Percentiles rank a stretch among this genome's conserved stretches.
These are phyloP conservation scores for Yarrowia alimentaria DNA, from an alignment of 805 yeast species.

Conservation along the genomic window DNA sequence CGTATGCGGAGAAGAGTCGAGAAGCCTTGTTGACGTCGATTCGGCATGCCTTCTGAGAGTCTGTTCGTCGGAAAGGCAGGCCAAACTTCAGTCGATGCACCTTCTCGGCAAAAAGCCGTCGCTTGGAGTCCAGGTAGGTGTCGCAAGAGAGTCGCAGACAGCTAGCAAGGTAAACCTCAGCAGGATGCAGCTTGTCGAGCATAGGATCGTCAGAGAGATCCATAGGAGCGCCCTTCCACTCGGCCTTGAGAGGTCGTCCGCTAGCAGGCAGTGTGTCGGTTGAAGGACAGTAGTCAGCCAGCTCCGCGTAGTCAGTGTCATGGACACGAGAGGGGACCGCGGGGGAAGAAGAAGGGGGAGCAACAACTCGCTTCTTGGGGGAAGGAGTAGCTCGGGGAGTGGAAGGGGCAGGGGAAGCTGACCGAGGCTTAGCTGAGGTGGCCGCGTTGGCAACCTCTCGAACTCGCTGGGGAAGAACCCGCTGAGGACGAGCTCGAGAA, in stretches of 20 bases:
- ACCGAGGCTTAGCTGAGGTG: conserved; percentile 1
- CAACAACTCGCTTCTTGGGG: conserved; percentile 27
- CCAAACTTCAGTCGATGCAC: conserved; percentile 68
- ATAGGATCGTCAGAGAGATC: conserved; percentile 78
- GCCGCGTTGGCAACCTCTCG: conserved; percentile 23
- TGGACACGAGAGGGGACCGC: conserved; percentile 42
- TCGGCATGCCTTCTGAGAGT: conserved; percentile 96
- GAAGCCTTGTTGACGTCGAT: conserved; percentile 97
- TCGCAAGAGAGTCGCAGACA: conserved; percentile 85
- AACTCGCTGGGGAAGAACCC: conserved; percentile 16
- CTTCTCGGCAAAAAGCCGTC: conserved; percentile 85
- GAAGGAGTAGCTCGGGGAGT: conserved; percentile 21
- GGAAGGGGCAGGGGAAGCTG: conserved; percentile 9
- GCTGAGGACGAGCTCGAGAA: conserved; percentile 5
- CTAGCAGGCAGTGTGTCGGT: conserved; percentile 57
- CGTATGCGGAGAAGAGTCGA: conserved; percentile 83
- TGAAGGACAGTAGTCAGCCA: conserved; percentile 84
- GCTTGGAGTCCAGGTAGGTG: conserved; percentile 71
- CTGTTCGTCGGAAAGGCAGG: conserved; percentile 89
- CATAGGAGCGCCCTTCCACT: conserved; percentile 99
- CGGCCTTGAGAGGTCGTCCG: conserved; percentile 73
- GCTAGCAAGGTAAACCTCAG: conserved; percentile 82
- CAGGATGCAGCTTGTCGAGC: conserved; percentile 75
- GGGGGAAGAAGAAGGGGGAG: conserved; percentile 45
- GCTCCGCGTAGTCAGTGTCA: conserved; percentile 40